Percentiles rank a stretch among this genome's conserved stretches.
These are phyloP conservation scores for Exsudoporus frostii DNA, from an alignment of 768 basidiomycete genomes.

Conservation along the genomic window DNA sequence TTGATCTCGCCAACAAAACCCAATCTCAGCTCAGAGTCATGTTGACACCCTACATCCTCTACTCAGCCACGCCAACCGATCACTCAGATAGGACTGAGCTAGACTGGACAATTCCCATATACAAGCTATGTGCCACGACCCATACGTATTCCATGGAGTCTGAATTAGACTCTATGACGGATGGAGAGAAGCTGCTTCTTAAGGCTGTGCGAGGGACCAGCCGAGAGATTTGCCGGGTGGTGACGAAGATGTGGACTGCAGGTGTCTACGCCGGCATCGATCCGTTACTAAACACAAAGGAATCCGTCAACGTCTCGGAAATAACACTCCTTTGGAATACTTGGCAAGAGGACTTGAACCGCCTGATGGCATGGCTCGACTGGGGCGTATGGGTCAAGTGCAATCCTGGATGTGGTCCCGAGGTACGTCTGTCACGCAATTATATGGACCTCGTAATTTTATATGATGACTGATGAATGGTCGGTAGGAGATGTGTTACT, in stretches of 20 bases:
- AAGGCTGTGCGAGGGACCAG: slow-evolving; percentile 32
- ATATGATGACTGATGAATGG: background rate
- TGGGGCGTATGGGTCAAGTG: slow-evolving; percentile 53
- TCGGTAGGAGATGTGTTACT: slow-evolving; percentile 24
- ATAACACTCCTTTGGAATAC: slow-evolving; percentile 8
- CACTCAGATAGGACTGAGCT: background rate
- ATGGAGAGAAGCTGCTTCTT: slow-evolving; percentile 29
- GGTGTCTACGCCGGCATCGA: slow-evolving; percentile 30
- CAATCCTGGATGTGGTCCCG: slow-evolving; percentile 41
- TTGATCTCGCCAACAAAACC: slow-evolving; percentile 8
- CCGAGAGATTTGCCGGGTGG: slow-evolving; percentile 44
- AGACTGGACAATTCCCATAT: slow-evolving; percentile 32
- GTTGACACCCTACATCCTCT: slow-evolving; percentile 30
- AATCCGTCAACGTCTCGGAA: background rate
- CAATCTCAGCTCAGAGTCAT: slow-evolving; percentile 27
- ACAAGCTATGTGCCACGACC: slow-evolving; percentile 26
- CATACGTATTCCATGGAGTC: slow-evolving; percentile 19
- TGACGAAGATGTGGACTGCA: slow-evolving; percentile 47
- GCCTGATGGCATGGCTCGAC: slow-evolving; percentile 49
- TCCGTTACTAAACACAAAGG: background rate
- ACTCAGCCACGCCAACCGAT: slow-evolving; percentile 5
- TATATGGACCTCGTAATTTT: no score
- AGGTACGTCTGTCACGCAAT: slow-evolving; percentile 33
- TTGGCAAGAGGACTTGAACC: slow-evolving; percentile 37
- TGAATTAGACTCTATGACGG: slow-evolving; percentile 16